Evolutionary conservation across 768 basidiomycete species (phyloP).

Genomic region (Termitomyces sp.): DNA sequence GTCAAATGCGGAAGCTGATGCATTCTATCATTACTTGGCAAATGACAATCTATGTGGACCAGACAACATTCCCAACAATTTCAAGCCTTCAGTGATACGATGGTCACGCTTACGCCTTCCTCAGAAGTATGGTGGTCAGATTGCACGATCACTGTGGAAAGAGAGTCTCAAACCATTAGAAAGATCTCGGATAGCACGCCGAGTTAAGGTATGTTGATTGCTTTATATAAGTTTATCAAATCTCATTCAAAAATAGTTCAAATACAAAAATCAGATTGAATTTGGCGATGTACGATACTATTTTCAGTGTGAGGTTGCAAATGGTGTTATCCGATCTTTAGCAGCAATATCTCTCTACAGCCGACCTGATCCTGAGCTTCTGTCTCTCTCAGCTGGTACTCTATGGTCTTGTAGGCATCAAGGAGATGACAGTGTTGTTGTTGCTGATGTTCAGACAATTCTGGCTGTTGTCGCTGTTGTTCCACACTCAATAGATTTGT

Average conservation of each 20-base stretch:
- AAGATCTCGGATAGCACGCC: not conserved
- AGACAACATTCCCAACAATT: constrained; percentile 1
- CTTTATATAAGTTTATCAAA: not conserved
- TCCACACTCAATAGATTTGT: no score
- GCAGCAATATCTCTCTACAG: no score
- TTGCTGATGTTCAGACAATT: no score
- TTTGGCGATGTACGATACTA: constrained; percentile 5
- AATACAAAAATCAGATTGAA: constrained; percentile 5
- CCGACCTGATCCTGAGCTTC: no score
- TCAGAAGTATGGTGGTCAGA: constrained; percentile 13
- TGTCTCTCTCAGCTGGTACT: no score
- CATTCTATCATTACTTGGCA: not conserved
- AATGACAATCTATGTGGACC: not conserved
- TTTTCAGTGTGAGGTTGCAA: no score
- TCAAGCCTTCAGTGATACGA: constrained; percentile 2
- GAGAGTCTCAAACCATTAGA: not conserved
- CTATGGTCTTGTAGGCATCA: no score
- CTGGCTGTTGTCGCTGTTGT: no score
- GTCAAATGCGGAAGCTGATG: not conserved
- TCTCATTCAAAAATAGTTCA: not conserved
- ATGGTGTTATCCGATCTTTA: no score
- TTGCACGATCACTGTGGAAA: constrained; percentile 16
- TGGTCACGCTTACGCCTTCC: constrained; percentile 13
- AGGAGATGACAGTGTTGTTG: no score
- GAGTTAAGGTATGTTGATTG: not conserved